A percentile compares a stretch with the other conserved stretches of the same genome.
These are phyloP conservation scores for Parmelia sp. DNA, from an alignment of 495 filamentous ascomycete genomes.

Conservation along the genomic window DNA sequence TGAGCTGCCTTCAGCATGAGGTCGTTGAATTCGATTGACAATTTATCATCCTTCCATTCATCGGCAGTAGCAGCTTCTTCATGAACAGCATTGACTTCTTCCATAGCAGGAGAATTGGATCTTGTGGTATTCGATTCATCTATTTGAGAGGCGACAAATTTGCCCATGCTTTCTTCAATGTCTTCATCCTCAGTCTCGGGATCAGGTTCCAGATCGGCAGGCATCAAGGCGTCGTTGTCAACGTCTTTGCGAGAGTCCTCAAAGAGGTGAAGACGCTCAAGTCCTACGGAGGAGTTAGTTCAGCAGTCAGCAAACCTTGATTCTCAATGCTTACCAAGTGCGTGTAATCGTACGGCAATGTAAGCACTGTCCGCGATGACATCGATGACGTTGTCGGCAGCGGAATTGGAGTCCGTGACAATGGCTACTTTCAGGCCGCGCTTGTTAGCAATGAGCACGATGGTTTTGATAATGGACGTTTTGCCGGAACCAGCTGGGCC, in stretches of 20 bases:
- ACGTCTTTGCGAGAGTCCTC: background rate
- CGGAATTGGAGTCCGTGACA: background rate
- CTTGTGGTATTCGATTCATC: no score
- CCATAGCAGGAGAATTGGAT: no score
- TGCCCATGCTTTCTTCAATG: background rate
- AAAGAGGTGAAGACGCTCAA: background rate
- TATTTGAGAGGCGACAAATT: no score
- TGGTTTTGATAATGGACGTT: background rate
- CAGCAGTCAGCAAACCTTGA: background rate
- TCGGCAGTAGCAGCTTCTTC: background rate
- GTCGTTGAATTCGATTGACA: background rate
- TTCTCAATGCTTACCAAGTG: background rate
- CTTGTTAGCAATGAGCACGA: background rate
- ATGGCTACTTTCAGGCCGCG: background rate
- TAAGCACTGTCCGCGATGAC: background rate
- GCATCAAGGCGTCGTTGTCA: background rate
- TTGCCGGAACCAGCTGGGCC: background rate
- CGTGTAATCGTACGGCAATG: background rate
- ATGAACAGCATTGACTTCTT: background rate
- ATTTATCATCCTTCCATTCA: background rate
- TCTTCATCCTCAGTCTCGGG: background rate
- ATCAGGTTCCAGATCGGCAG: background rate
- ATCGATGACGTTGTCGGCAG: background rate
- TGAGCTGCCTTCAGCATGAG: background rate
- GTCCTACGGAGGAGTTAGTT: background rate